Evolutionary conservation across 73 alveolate genomes (phyloP), one percentile per base, ranked within the genome.

Genomic region (Stentor coeruleus): DNA sequence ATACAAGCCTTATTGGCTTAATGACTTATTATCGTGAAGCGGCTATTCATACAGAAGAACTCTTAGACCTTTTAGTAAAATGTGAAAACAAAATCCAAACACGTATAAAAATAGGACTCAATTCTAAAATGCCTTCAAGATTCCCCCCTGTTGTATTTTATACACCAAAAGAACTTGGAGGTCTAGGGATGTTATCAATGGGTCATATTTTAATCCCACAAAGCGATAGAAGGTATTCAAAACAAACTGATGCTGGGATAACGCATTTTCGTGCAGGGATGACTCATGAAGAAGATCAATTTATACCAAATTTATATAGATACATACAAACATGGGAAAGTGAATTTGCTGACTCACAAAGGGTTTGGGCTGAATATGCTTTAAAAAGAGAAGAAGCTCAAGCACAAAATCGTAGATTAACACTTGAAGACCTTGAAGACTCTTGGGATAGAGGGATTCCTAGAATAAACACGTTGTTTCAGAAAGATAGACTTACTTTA

Each of bases 401-500:
- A 58, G 98, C 96, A 39, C 96, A 97, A 85, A 98, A 98, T 88
- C 91, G 99, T 82, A 96, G 99, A 83, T 92, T 98, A 49, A 98
- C 99, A 26, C 90, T 98, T 66, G 99, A 98, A 89, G 99, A 97
- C 86, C 84, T 98, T 72, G 99, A 97, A 92, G 99, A 98, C 86
- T 93, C 99, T 72, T 98, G 99, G 99, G 99, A 98, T 87, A 96
- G 99, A 60, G 99, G 99, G 57, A 98, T 98, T 83, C 99, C 99
- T 0, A 92, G 99, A 82, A 98, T 98, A 81, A 98, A 98, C 88
- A 98, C 99, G 75, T 94, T 98, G 77, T 98, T 98, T 93, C 97
- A 98, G 90, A 98, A 98, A 90, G 99, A 98, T 86, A 89, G 99
- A 84, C 96, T 95, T 57, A 98, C 99, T 72, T 85, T 98, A 83